phyloP scores from a whole-genome alignment of 768 basidiomycete genomes.

The Clathrus columnatus region DNA sequence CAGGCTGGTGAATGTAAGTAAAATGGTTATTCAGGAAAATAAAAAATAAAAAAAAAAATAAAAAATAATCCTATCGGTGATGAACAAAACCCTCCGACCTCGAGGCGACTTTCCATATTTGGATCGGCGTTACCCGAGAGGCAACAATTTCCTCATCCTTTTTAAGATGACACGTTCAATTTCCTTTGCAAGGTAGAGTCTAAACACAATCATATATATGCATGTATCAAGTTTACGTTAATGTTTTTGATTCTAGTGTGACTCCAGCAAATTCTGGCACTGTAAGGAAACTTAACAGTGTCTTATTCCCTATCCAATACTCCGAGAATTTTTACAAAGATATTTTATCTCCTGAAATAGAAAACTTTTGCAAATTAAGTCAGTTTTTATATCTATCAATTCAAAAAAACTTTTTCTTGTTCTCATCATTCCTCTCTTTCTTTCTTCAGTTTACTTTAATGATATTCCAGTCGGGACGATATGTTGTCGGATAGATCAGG shows the following conservation, averaged over 20 bases:
- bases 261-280: conserved; percentile 80
- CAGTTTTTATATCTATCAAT: conserved; percentile 23
- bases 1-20: no score
- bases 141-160: not conserved
- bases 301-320: conserved; percentile 85
- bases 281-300: conserved; percentile 44
- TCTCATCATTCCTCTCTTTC: conserved; percentile 1
- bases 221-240: not conserved
- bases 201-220: not conserved
- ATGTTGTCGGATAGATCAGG: conserved; percentile 72
- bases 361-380: conserved; percentile 86
- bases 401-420: no score
- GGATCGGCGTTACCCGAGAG: not conserved
- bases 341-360: conserved; percentile 65
- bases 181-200: conserved; percentile 8
- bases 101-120: not conserved
- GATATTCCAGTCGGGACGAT: conserved; percentile 86
- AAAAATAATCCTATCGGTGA: no score
- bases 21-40: not conserved
- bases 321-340: conserved; percentile 82
- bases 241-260: conserved; percentile 23
- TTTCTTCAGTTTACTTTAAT: conserved; percentile 72
- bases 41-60: not conserved
- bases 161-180: conserved; percentile 8
- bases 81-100: no score